phyloP scores from a whole-genome alignment of 2,329 filamentous ascomycete genomes.

The Alternaria brassicae region DNA sequence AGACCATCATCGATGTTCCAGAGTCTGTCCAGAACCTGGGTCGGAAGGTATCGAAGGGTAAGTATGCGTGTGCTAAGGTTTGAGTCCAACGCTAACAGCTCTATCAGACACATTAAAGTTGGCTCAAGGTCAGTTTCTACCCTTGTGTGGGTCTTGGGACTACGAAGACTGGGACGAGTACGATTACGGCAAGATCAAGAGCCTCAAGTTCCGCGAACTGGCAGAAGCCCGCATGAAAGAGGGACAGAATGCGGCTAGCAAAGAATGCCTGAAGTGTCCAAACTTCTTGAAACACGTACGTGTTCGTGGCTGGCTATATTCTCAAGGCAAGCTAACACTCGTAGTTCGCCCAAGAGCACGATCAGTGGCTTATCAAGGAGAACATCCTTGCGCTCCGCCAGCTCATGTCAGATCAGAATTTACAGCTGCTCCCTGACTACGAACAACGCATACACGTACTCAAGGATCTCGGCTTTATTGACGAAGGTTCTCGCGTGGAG shows the following conservation, averaged over 20 bases:
- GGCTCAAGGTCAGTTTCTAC: conserved; percentile 72
- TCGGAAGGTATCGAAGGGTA: conserved; percentile 57
- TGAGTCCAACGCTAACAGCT: conserved; percentile 11
- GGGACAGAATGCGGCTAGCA: conserved; percentile 67
- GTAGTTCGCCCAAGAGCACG: conserved; percentile 92
- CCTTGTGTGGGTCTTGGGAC: conserved; percentile 76
- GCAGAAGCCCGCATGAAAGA: conserved; percentile 73
- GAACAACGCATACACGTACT: conserved; percentile 92
- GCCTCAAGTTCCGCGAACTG: conserved; percentile 80
- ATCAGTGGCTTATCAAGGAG: conserved; percentile 95
- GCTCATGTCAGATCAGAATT: conserved; percentile 92
- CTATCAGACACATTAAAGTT: conserved; percentile 58
- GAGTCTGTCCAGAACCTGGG: conserved; percentile 54
- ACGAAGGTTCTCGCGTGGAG: conserved; percentile 84
- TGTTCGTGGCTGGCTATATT: conserved; percentile 27
- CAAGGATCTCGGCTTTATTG: conserved; percentile 90
- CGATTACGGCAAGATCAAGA: conserved; percentile 82
- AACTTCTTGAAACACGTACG: conserved; percentile 87
- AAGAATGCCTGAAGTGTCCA: conserved; percentile 73
- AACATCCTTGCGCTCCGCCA: conserved; percentile 88
- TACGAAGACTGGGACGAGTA: conserved; percentile 81
- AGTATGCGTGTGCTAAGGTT: conserved; percentile 41
- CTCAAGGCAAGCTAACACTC: conserved; percentile 12
- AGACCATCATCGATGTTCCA: conserved; percentile 64
- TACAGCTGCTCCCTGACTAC: conserved; percentile 94